Conservation (phyloP, 768 basidiomycete species). For the Mycena amicta region DNA sequence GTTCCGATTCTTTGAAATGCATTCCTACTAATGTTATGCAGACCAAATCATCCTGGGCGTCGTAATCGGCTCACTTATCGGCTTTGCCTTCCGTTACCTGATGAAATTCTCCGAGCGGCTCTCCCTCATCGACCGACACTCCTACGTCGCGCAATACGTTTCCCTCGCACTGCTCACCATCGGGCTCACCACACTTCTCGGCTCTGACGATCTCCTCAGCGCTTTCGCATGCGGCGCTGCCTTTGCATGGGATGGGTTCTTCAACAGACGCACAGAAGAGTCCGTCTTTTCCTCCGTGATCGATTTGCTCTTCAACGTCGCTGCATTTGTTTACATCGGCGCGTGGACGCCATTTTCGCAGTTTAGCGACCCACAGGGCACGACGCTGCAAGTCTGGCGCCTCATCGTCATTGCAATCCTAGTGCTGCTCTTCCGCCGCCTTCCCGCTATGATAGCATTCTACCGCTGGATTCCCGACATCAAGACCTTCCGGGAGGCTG, state of each 20-base stretch:
- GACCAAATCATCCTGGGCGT: conserved; percentile 81
- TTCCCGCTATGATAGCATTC: conserved; percentile 81
- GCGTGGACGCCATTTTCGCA: conserved; percentile 94
- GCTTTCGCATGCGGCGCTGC: conserved; percentile 94
- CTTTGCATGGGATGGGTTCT: conserved; percentile 96
- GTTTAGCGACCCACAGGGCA: conserved; percentile 60
- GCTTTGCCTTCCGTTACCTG: conserved; percentile 79
- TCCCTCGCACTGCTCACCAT: conserved; percentile 83
- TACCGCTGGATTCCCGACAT: conserved; percentile 96
- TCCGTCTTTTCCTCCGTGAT: conserved; percentile 95
- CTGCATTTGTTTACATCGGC: conserved; percentile 94
- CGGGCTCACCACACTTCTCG: conserved; percentile 82
- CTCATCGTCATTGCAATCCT: conserved; percentile 81
- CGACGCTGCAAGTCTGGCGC: conserved; percentile 81
- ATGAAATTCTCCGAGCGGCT: conserved; percentile 92
- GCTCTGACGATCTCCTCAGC: conserved; percentile 91
- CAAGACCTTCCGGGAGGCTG: conserved; percentile 89
- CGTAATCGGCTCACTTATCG: conserved; percentile 73
- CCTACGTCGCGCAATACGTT: conserved; percentile 90
- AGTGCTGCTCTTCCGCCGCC: conserved; percentile 78
- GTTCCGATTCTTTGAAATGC: conserved; percentile 29
- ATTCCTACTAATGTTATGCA: conserved; percentile 31
- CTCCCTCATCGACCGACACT: conserved; percentile 89
- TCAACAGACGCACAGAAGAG: conserved; percentile 92
- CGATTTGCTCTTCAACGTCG: conserved; percentile 93